A percentile compares a stretch with the other conserved stretches of the same genome.
Conservation (phyloP, 192 early-diverging fungal species). For the Linnemannia hyalina region DNA sequence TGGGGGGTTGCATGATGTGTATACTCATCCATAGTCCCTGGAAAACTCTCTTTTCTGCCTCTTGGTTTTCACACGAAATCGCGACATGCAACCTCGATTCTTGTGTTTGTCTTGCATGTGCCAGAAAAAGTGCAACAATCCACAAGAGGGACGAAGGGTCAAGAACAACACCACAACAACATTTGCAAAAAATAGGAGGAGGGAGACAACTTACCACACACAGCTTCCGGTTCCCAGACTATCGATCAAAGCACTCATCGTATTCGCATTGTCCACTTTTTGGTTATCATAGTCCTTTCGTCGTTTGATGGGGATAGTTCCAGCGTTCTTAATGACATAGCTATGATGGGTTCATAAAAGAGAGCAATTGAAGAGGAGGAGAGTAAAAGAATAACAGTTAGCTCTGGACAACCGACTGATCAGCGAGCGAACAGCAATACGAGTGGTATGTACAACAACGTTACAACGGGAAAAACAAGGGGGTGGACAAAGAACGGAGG, state of each 20-base stretch:
- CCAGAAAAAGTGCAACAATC: neutral
- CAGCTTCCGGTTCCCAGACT: conserved; percentile 34
- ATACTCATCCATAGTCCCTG: neutral
- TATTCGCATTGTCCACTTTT: conserved; percentile 29
- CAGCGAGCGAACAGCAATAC: too few species aligned
- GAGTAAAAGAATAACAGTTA: neutral
- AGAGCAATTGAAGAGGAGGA: neutral
- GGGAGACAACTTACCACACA: conserved; percentile 36
- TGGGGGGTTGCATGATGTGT: neutral
- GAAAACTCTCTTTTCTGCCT: neutral
- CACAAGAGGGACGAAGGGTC: neutral
- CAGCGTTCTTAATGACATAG: conserved; percentile 50
- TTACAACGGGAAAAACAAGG: conserved; percentile 1
- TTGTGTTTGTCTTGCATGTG: neutral
- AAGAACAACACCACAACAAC: conserved; percentile 3
- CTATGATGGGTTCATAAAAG: conserved; percentile 10
- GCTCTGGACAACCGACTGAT: neutral
- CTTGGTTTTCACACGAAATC: neutral
- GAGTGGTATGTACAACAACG: neutral
- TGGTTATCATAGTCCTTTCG: conserved; percentile 51
- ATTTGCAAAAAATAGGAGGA: neutral
- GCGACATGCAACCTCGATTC: neutral
- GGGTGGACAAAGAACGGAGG: neutral
- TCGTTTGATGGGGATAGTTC: conserved; percentile 56
- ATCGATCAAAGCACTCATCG: conserved; percentile 38